Evolutionary conservation across 768 basidiomycete species (phyloP).

Genomic region (Suillus discolor): DNA sequence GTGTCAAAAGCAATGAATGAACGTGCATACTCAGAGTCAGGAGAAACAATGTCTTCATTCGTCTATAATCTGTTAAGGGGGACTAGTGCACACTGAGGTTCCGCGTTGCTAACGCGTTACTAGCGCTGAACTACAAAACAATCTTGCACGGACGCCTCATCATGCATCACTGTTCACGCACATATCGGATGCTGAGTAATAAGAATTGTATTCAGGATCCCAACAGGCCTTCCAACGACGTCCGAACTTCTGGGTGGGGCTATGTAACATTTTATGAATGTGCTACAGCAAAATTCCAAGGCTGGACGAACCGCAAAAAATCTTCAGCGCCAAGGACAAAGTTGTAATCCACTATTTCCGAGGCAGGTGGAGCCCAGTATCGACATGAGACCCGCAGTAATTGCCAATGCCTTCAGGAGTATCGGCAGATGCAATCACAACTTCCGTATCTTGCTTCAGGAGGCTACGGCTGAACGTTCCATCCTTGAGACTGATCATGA

Average conservation of each 20-base stretch:
- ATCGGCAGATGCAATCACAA: conserved; percentile 94
- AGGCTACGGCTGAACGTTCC: conserved; percentile 82
- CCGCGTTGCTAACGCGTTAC: neutral
- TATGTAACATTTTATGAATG: conserved; percentile 26
- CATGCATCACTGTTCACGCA: neutral
- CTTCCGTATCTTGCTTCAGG: conserved; percentile 90
- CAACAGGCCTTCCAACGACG: conserved; percentile 8
- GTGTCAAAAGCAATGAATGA: neutral
- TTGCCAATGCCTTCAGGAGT: conserved; percentile 63
- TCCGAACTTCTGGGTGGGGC: conserved; percentile 25
- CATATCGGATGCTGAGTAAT: conserved; percentile 57
- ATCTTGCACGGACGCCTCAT: neutral
- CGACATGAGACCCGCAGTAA: conserved; percentile 72
- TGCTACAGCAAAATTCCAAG: conserved; percentile 50
- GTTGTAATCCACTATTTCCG: conserved; percentile 60
- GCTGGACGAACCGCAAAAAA: conserved; percentile 72
- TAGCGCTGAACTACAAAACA: neutral
- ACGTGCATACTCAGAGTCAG: neutral
- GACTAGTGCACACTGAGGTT: neutral
- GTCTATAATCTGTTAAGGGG: neutral
- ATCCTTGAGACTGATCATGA: neutral
- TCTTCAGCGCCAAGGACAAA: conserved; percentile 66
- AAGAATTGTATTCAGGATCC: conserved; percentile 40
- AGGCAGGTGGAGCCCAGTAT: conserved; percentile 71
- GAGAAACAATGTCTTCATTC: neutral